Conservation (phyloP, 2,329 filamentous ascomycete genomes). For the Zymoseptoria ardabiliae region DNA sequence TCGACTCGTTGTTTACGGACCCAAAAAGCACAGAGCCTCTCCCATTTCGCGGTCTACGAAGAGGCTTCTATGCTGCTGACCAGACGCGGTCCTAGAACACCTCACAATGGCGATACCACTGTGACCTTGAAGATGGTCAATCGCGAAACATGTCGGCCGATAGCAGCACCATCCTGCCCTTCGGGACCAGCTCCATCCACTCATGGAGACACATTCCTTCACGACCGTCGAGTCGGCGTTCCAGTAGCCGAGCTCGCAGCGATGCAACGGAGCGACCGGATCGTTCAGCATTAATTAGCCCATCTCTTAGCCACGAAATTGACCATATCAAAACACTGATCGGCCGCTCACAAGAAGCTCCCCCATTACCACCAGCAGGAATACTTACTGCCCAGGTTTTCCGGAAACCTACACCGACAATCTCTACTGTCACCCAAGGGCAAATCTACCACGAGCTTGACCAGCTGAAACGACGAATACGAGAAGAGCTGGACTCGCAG, state of each 20-base stretch:
- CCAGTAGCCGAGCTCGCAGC: slow-evolving; percentile 6
- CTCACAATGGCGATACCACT: background rate
- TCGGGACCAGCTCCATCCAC: background rate
- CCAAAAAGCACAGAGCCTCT: background rate
- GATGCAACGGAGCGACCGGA: slow-evolving; percentile 10
- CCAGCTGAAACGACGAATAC: slow-evolving; percentile 25
- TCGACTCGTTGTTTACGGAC: background rate
- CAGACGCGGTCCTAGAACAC: background rate
- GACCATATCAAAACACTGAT: slow-evolving; percentile 25
- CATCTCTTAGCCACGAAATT: slow-evolving; percentile 19
- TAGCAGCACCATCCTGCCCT: background rate
- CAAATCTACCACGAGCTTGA: slow-evolving; percentile 25
- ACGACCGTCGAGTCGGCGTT: slow-evolving; percentile 1
- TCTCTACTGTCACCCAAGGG: slow-evolving; percentile 10
- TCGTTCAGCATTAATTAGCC: slow-evolving; percentile 3
- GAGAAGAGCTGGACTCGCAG: slow-evolving; percentile 16
- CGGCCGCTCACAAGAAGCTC: slow-evolving; percentile 14
- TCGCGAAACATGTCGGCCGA: background rate
- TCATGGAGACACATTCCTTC: background rate
- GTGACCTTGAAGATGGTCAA: background rate
- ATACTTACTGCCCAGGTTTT: slow-evolving; percentile 24
- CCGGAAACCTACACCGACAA: slow-evolving; percentile 13
- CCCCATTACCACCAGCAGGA: slow-evolving; percentile 7
- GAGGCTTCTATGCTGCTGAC: background rate
- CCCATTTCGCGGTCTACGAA: background rate